phyloP scores from a whole-genome alignment of 2,329 filamentous ascomycete species.

The Colletotrichum sp. region DNA sequence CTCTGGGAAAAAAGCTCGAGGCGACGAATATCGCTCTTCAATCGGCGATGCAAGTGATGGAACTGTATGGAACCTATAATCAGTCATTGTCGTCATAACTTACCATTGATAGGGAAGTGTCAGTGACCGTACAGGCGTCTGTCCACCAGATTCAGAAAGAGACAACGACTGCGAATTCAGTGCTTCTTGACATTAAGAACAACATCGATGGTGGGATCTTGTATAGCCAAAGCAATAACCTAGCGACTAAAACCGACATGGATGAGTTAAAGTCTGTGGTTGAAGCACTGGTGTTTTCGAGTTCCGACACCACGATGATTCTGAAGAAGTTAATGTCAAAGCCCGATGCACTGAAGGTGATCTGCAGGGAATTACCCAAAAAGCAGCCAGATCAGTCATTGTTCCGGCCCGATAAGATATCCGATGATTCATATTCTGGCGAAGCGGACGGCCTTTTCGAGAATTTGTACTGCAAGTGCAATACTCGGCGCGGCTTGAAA shows the following conservation, averaged over 20 bases:
- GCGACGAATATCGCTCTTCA: not conserved
- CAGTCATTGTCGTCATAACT: not conserved
- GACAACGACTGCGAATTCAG: not conserved
- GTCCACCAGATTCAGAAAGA: not conserved
- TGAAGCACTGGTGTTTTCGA: not conserved
- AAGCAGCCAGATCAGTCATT: not conserved
- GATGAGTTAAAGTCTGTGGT: not conserved
- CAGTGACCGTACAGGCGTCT: not conserved
- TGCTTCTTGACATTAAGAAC: not conserved
- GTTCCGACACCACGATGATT: not conserved
- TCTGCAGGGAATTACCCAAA: not conserved
- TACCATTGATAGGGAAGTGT: not conserved
- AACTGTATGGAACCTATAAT: not conserved
- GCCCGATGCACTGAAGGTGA: not conserved
- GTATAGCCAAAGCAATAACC: not conserved
- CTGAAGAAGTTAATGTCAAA: not conserved
- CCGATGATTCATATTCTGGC: too few species aligned
- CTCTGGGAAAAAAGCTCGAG: not conserved
- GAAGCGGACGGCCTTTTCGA: too few species aligned
- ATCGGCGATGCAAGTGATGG: not conserved
- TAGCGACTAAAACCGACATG: not conserved
- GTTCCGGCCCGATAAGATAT: not conserved
- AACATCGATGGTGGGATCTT: not conserved
- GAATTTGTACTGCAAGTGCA: not conserved
- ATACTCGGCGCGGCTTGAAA: not conserved